Evolutionary conservation across 192 early-diverging fungal species (phyloP), one percentile per base, ranked within the genome.

Genomic region (Phlyctochytrium arcticum): DNA sequence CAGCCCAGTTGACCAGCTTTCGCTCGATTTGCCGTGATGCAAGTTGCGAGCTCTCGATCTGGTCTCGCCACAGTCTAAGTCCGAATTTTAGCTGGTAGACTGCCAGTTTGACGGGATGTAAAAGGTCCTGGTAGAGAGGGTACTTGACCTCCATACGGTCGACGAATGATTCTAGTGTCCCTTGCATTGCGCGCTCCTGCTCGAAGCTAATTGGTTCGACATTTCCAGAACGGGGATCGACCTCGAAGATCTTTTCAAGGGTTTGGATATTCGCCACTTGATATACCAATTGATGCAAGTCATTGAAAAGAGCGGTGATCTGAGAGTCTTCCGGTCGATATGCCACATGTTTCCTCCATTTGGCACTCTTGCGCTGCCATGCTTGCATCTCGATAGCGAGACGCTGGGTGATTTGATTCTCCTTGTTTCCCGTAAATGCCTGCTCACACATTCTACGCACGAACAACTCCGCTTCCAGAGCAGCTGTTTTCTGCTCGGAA

Each of bases 21-120:
- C n/a, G n/a, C n/a, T n/a, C n/a, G n/a, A n/a, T n/a, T n/a, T n/a
- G n/a, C n/a, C n/a, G n/a, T n/a, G n/a, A n/a, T n/a, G n/a, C n/a
- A n/a, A n/a, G n/a, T n/a, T n/a, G n/a, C 35, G 21, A 19, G 5
- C 8, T 54, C 6, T 27, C 23, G 24, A 21, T 10, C 4, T 65
- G 48, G 9, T 68, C 58, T 6, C 79, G 64, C 31, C 87, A 57
- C 39, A 89, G 47, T 12, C 85, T 66, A n/a, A 93, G 37, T 34
- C 90, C 91, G 63, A 83, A 88, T 69, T 90, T 87, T 60, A 93
- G 64, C 59, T 90, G 86, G 60, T 87, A 83, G 2, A 93, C 68
- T 9, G 85, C 79, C n/a, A 87, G 68, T 27, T 80, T 67, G 26
- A 90, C 30, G 4, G 90, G 90, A 21, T 89, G 85, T 1, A 89